Conservation (phyloP, 371 early-diverging fungal species). For the Mucor velutinosus region DNA sequence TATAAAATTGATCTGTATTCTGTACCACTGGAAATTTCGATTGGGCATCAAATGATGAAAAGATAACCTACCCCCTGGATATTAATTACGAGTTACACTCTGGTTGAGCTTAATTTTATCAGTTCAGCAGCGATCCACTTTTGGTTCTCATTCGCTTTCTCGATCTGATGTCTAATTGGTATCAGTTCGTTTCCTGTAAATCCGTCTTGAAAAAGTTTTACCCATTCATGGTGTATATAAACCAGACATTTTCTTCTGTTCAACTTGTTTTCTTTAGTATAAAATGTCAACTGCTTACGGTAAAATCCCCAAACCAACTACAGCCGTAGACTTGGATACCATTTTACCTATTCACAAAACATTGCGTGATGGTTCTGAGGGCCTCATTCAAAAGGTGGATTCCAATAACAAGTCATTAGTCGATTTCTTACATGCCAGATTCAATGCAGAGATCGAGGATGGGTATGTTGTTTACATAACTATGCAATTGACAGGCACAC, state of each 20-base stretch:
- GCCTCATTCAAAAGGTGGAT: constrained; percentile 34
- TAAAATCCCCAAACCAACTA: constrained; percentile 50
- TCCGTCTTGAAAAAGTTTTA: background rate
- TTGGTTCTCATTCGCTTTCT: background rate
- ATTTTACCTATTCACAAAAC: constrained; percentile 51
- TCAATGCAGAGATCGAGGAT: constrained; percentile 65
- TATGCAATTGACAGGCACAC: background rate
- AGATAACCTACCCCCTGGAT: background rate
- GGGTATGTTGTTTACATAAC: constrained; percentile 39
- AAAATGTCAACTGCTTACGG: constrained; percentile 71
- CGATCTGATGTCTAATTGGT: background rate
- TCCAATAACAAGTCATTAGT: constrained; percentile 36
- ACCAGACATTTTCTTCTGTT: background rate
- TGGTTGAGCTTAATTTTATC: background rate
- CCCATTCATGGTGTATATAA: background rate
- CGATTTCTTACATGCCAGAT: constrained; percentile 51
- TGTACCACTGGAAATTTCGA: background rate
- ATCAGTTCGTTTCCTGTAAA: background rate
- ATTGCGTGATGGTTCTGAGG: constrained; percentile 34
- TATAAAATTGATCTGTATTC: constrained; percentile 1
- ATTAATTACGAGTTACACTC: background rate
- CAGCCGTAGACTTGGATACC: constrained; percentile 23
- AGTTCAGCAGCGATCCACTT: too few relatives aligned
- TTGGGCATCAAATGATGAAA: background rate
- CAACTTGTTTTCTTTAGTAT: background rate